A percentile compares a stretch with the other conserved stretches of the same genome.
Evolutionary conservation across 768 basidiomycete genomes (phyloP).

Genomic region (Auriscalpium microsporum): DNA sequence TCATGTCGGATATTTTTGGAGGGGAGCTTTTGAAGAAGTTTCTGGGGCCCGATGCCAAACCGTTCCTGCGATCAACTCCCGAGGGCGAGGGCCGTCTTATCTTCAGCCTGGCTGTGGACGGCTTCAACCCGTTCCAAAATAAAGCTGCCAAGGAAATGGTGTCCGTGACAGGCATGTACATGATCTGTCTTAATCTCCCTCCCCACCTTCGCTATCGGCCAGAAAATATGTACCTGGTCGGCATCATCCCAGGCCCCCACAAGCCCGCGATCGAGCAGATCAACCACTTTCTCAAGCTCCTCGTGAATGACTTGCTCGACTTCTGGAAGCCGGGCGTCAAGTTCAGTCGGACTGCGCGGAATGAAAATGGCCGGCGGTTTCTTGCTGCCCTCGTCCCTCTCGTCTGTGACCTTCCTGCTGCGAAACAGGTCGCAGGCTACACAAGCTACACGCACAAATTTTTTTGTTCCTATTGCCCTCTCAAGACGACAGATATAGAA

Average conservation of each 20-base stretch:
- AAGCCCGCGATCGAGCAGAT: constrained; percentile 9
- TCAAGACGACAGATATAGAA: constrained; percentile 16
- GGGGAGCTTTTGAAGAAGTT: background rate
- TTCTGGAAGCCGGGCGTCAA: constrained; percentile 12
- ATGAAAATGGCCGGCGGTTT: background rate
- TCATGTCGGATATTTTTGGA: background rate
- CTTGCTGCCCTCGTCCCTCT: constrained; percentile 3
- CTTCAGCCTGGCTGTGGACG: constrained; percentile 19
- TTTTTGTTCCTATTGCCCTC: constrained; percentile 19
- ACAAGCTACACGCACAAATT: constrained; percentile 9
- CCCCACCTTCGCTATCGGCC: constrained; percentile 22
- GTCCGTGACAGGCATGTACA: constrained; percentile 9
- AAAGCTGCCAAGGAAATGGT: constrained; percentile 1
- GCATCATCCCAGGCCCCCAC: constrained; percentile 16
- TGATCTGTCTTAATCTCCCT: constrained; percentile 20
- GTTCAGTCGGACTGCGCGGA: background rate
- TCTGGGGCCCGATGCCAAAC: background rate
- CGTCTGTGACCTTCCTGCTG: constrained; percentile 17
- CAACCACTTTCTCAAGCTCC: constrained; percentile 7
- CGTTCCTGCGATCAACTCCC: background rate
- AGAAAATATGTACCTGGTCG: constrained; percentile 16
- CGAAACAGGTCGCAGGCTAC: constrained; percentile 20
- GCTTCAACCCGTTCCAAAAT: background rate
- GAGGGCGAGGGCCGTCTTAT: constrained; percentile 12
- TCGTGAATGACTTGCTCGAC: constrained; percentile 10